Base-by-base conservation (phyloP, 441 rosid genomes). In the Erodium moschatum region DNA sequence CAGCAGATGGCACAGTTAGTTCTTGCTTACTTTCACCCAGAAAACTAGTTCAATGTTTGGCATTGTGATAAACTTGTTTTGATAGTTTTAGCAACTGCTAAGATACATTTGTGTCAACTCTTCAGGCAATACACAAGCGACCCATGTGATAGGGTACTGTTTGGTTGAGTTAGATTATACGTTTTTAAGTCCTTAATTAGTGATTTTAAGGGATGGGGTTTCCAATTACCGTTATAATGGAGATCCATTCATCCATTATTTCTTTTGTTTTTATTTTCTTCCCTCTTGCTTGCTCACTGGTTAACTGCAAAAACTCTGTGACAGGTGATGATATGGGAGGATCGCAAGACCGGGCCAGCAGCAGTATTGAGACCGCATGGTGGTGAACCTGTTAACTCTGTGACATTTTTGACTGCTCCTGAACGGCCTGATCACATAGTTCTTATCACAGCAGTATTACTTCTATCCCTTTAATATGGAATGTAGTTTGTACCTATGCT, bases 291-390 rank as follows among this genome's bases (percentile, higher is more conserved):
- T 44, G 66, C 16, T 71, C 12, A 20, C 27, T 79, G 16, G 50
- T 35, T 54, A 69, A 70, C 27, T 19, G 20, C 11, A 75, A 2
- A 56, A 31, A 20, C 46, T 77, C 15, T 67, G 54, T 50, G 62
- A 73, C 85, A 94, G 99, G 82, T 94, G 62, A 91, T 89, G 83
- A 87, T 94, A 72, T 94, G 99, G 99, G 94, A 91, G 77, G 94
- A 89, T 66, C 84, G 81, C 58, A 94, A 84, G 78, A 77, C 82
- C 18, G 80, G 72, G 27, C 96, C 97, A 61, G 88, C 87, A 77
- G 81, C 83, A 65, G 78, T 85, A 54, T 79, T 94, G 75, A 89
- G 86, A 79, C 96, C 97, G 58, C 89, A 94, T 79, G 88, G 86
- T 71, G 97, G 97, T 61, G 85, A 84, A 66, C 90, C 96, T 73